A percentile compares a stretch with the other conserved stretches of the same genome.
Conservation (phyloP, 331 rosid species). For the Dryas integrifolia region DNA sequence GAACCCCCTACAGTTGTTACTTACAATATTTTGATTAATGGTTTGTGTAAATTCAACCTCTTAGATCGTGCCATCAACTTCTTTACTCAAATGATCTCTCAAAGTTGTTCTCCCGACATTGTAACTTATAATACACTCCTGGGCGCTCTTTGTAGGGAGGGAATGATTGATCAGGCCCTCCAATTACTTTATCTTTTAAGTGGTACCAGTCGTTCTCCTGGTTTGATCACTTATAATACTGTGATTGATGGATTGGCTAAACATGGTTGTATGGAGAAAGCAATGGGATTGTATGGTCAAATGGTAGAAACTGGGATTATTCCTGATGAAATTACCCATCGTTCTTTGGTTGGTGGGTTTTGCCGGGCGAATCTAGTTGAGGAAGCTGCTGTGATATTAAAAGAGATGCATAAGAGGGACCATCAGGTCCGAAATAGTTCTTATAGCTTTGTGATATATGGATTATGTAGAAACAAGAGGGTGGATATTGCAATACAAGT, state of each 20-base stretch:
- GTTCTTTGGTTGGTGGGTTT: constrained; percentile 59
- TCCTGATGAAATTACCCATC: constrained; percentile 79
- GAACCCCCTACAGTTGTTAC: constrained; percentile 62
- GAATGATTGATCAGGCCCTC: constrained; percentile 67
- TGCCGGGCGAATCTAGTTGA: constrained; percentile 46
- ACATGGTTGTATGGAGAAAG: constrained; percentile 53
- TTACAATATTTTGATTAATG: constrained; percentile 73
- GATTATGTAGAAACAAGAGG: constrained; percentile 54
- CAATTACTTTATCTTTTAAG: constrained; percentile 47
- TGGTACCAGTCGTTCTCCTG: constrained; percentile 60
- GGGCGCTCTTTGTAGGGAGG: constrained; percentile 69
- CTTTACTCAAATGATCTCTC: constrained; percentile 56
- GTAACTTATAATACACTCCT: constrained; percentile 81
- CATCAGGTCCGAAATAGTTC: constrained; percentile 38
- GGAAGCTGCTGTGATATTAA: constrained; percentile 57
- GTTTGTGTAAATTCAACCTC: constrained; percentile 69
- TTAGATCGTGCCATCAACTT: constrained; percentile 66
- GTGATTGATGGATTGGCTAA: constrained; percentile 67
- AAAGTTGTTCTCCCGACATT: constrained; percentile 66
- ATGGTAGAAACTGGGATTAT: constrained; percentile 53
- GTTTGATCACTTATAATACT: constrained; percentile 66
- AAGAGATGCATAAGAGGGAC: constrained; percentile 42
- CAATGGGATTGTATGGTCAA: constrained; percentile 51
- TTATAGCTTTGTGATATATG: constrained; percentile 60
- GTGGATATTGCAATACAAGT: constrained; percentile 72